Evolutionary conservation across 768 basidiomycete genomes (phyloP), one percentile per base, ranked within the genome.

Genomic region (Podaxis sp.): DNA sequence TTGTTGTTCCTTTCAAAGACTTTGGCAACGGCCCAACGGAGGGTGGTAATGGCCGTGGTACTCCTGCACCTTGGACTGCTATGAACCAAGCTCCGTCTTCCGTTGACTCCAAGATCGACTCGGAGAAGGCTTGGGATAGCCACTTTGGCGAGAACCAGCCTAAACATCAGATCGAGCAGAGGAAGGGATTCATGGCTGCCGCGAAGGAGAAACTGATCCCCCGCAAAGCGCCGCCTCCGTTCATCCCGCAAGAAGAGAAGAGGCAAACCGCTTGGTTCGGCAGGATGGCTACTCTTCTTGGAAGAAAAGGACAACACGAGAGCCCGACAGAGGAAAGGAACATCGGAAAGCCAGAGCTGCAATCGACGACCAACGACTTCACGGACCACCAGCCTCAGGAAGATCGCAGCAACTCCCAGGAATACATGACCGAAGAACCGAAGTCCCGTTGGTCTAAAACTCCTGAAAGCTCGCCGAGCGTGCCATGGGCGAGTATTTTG

Each of bases 1-100:
- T 84, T 38, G 72, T 77, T 28, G 68, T 78, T 40, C 72, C 78
- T n/a, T 77, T 75, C 67, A 67, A 72, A 33, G 62, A 54, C 50
- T 41, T 49, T 37, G 49, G 41, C 12, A 56, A 66, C 46, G 65
- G 64, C 40, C 62, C 66, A 57, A 62, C 63, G 60, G 63, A 63
- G 30, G 57, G 63, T 5, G 56, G 52, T 20, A 38, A 36, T 24
- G 55, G 54, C n/a, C 56, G 53, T n/a, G 51, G 30, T n/a, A n/a
- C 58, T 7, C 36, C 55, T 11, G 10, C 38, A 56, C 15, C 40
- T 10, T 44, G 40, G 40, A 28, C 41, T 8, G 15, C 24, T 37
- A 60, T 40, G 51, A 53, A 36, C 51, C 24, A 10, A 33, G 50
- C 44, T 36, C 41, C 30, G 10, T 62, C 61, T 11, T 48, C 44